These are phyloP conservation scores for Trichoderma hamatum DNA, from an alignment of 2,329 filamentous ascomycete genomes.

Conservation along the genomic window DNA sequence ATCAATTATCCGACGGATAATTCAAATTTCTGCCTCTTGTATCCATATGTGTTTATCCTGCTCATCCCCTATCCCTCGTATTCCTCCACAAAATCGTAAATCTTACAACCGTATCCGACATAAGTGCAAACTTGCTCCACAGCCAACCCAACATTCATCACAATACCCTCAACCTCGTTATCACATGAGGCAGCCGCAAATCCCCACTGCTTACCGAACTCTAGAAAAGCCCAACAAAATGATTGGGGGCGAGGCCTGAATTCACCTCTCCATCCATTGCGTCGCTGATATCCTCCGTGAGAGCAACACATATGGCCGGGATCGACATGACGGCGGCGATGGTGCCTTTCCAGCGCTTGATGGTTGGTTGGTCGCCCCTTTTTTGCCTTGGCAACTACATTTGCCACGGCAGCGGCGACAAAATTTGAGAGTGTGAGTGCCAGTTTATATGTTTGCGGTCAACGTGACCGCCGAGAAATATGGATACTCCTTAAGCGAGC, in stretches of 20 bases:
- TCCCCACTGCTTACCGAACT: not conserved
- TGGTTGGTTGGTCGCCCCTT: too few species aligned
- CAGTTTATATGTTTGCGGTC: not conserved
- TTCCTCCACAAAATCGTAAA: not conserved
- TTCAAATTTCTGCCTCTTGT: too few species aligned
- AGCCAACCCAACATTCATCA: not conserved
- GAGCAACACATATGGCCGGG: not conserved
- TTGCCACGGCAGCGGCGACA: not conserved
- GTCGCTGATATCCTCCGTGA: not conserved
- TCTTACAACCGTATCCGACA: slow-evolving; percentile 1
- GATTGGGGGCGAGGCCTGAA: not conserved
- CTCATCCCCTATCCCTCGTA: not conserved
- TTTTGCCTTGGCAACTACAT: too few species aligned
- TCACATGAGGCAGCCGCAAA: slow-evolving; percentile 6
- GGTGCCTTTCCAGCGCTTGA: too few species aligned
- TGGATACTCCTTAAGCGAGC: not conserved
- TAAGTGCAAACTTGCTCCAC: slow-evolving; percentile 6
- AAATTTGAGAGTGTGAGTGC: slow-evolving; percentile 1
- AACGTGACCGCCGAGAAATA: not conserved
- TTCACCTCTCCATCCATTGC: not conserved
- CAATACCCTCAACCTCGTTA: not conserved
- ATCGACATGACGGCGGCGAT: not conserved
- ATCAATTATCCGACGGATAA: not conserved
- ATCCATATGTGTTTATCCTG: too few species aligned
- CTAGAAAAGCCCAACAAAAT: not conserved